A percentile compares a stretch with the other conserved stretches of the same genome.
These are phyloP conservation scores for Penstemon eatonii DNA, from an alignment of 257 asterid species.

Conservation along the genomic window DNA sequence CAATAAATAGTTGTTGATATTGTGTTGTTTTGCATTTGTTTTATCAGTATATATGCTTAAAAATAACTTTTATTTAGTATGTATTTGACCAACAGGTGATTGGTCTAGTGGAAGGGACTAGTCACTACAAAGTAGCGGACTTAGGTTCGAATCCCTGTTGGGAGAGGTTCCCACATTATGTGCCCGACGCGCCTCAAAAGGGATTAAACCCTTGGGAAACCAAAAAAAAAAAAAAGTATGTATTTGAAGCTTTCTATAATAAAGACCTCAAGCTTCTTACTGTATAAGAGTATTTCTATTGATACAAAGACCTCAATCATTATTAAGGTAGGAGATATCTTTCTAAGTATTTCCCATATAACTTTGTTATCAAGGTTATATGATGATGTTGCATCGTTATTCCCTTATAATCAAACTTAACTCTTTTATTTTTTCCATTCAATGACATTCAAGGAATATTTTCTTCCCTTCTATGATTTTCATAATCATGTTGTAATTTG, in stretches of 20 bases:
- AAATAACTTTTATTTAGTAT: too few relatives aligned
- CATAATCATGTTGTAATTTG: background rate
- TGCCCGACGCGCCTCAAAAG: too few relatives aligned
- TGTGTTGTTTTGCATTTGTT: slow-evolving; percentile 2
- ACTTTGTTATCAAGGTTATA: slow-evolving; percentile 21
- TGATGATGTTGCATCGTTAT: slow-evolving; percentile 30
- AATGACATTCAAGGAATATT: slow-evolving; percentile 93
- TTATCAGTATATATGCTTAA: background rate
- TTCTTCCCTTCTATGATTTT: slow-evolving; percentile 18
- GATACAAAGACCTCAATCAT: slow-evolving; percentile 98
- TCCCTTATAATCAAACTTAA: slow-evolving; percentile 95
- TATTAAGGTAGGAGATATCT: slow-evolving; percentile 41
- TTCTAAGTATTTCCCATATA: slow-evolving; percentile 26
- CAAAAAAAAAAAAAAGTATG: too few relatives aligned
- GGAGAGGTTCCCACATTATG: too few relatives aligned
- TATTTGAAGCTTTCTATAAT: slow-evolving; percentile 67
- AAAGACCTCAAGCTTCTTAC: slow-evolving; percentile 84
- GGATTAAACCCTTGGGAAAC: too few relatives aligned
- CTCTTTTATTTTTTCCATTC: too few relatives aligned
- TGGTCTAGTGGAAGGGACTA: too few relatives aligned
- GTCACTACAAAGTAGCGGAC: too few relatives aligned
- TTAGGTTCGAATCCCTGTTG: too few relatives aligned
- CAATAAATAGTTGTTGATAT: background rate
- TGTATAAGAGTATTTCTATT: slow-evolving; percentile 95
- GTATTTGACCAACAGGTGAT: too few relatives aligned